phyloP scores from a whole-genome alignment of 2,329 filamentous ascomycete genomes.

The Aspergillus costaricaensis region DNA sequence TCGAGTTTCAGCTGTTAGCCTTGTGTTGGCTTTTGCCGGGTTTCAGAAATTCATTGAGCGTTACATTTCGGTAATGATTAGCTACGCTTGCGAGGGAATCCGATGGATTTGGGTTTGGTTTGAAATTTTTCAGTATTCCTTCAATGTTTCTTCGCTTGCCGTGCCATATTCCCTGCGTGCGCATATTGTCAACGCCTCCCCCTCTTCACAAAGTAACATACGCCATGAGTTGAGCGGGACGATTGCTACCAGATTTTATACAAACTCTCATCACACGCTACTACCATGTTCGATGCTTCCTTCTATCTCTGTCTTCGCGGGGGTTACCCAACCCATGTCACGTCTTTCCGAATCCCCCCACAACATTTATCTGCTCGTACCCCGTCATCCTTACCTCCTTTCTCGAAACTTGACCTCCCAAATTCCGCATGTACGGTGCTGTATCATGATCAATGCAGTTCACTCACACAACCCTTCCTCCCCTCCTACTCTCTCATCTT shows the following conservation, averaged over 20 bases:
- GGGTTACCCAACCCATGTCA: not conserved
- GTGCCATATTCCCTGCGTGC: slow-evolving; percentile 20
- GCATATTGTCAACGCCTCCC: slow-evolving; percentile 11
- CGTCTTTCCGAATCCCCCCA: not conserved
- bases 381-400: not conserved
- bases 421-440: not conserved
- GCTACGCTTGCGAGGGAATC: slow-evolving; percentile 23
- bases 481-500: not conserved
- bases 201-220: slow-evolving; percentile 17
- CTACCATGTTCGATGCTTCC: not conserved
- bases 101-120: slow-evolving; percentile 22
- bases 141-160: slow-evolving; percentile 20
- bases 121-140: slow-evolving; percentile 22
- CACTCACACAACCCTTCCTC: not conserved
- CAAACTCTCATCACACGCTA: not conserved
- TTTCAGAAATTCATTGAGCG: slow-evolving; percentile 25
- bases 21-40: slow-evolving; percentile 16
- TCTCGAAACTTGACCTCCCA: not conserved
- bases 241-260: not conserved
- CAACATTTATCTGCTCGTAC: not conserved
- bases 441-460: not conserved
- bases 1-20: slow-evolving; percentile 6
- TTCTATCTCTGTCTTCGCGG: not conserved
- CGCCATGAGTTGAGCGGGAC: slow-evolving; percentile 7
- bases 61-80: slow-evolving; percentile 27